phyloP scores from a whole-genome alignment of 2,329 filamentous ascomycete genomes.

The Metarhizium album region DNA sequence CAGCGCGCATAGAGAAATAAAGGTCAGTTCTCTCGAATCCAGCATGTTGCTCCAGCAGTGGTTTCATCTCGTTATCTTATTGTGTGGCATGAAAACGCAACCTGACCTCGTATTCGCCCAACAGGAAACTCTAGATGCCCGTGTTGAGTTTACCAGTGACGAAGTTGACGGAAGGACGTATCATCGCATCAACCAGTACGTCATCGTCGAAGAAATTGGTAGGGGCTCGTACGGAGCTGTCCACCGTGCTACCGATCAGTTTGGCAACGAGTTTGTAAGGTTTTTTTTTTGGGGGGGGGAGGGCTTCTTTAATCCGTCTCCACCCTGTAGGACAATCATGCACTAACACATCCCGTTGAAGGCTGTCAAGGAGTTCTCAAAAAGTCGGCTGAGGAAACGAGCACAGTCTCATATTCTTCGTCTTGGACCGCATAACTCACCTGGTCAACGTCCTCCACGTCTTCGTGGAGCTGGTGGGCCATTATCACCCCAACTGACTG shows the following conservation, averaged over 20 bases:
- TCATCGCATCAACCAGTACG: constrained; percentile 89
- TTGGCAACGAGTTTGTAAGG: constrained; percentile 83
- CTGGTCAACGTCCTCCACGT: constrained; percentile 16
- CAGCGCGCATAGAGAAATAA: constrained; percentile 46
- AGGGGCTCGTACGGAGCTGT: constrained; percentile 91
- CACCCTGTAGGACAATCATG: not conserved
- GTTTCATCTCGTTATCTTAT: not conserved
- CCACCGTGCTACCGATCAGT: constrained; percentile 81
- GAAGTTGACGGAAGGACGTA: constrained; percentile 71
- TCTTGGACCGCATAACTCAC: constrained; percentile 28
- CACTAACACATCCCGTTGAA: constrained; percentile 25
- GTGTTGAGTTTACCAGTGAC: constrained; percentile 76
- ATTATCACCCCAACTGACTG: constrained; percentile 16
- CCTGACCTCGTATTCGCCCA: constrained; percentile 6
- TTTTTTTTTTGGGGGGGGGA: too few relatives aligned
- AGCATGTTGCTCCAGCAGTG: not conserved
- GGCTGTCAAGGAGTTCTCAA: constrained; percentile 98
- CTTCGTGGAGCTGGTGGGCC: constrained; percentile 8
- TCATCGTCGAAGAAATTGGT: constrained; percentile 92
- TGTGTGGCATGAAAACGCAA: not conserved
- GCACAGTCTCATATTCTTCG: constrained; percentile 80
- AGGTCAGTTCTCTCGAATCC: constrained; percentile 26
- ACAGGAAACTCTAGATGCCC: constrained; percentile 85
- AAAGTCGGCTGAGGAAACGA: constrained; percentile 76
- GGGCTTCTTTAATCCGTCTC: constrained; percentile 1